Conservation (phyloP, 495 filamentous ascomycete species). For the Daldinia concentrica region DNA sequence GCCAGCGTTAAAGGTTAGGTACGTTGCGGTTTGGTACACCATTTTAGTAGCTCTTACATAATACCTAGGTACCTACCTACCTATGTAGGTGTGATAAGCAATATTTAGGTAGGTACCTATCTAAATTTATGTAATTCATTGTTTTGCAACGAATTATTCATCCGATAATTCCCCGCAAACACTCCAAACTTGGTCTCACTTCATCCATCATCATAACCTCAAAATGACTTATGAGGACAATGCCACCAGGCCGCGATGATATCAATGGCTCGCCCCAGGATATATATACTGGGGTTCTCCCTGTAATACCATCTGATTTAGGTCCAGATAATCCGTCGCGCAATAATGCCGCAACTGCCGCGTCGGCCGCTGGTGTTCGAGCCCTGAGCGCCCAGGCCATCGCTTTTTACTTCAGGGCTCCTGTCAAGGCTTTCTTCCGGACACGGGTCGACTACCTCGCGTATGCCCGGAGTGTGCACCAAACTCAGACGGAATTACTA, state of each 20-base stretch:
- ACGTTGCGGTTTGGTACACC: neutral
- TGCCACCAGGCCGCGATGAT: slow-evolving; percentile 48
- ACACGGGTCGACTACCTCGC: slow-evolving; percentile 82
- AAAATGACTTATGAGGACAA: slow-evolving; percentile 46
- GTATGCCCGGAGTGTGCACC: slow-evolving; percentile 57
- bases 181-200: slow-evolving; percentile 5
- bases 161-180: slow-evolving; percentile 10
- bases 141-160: slow-evolving; percentile 9
- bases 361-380: slow-evolving; percentile 80
- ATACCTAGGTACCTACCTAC: too few species aligned
- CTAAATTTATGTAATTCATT: too few species aligned
- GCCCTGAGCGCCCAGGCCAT: slow-evolving; percentile 80
- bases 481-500: slow-evolving; percentile 43
- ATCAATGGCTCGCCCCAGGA: slow-evolving; percentile 29
- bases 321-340: slow-evolving; percentile 56
- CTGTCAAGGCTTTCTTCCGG: slow-evolving; percentile 88
- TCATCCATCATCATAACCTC: slow-evolving; percentile 16
- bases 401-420: slow-evolving; percentile 89
- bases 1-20: too few species aligned
- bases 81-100: too few species aligned
- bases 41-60: neutral
- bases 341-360: slow-evolving; percentile 76
- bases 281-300: slow-evolving; percentile 49
- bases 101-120: too few species aligned
- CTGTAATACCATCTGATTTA: slow-evolving; percentile 50